phyloP scores from a whole-genome alignment of 2,329 filamentous ascomycete genomes.

The Beauveria brongniartii region DNA sequence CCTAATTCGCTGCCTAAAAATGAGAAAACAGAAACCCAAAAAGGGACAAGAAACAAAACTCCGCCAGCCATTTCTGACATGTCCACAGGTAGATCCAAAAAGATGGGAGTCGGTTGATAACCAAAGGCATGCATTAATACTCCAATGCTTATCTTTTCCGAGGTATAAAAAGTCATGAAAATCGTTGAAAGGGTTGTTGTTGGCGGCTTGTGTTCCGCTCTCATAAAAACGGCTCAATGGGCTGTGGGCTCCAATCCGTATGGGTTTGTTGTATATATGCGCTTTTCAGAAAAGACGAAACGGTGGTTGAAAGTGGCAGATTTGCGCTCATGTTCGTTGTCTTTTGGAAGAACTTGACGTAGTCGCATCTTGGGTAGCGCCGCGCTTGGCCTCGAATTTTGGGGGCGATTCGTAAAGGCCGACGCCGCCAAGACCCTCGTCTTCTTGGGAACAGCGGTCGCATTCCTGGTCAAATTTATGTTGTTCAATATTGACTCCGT shows the following conservation, averaged over 20 bases:
- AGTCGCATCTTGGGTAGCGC: background rate
- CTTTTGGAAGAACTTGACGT: slow-evolving; percentile 1
- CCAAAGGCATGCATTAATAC: background rate
- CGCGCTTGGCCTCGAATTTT: slow-evolving; percentile 4
- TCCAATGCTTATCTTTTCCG: slow-evolving; percentile 2
- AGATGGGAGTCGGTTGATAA: background rate
- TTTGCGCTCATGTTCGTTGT: slow-evolving; percentile 6
- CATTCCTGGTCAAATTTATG: slow-evolving; percentile 42
- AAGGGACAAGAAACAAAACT: background rate
- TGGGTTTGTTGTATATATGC: background rate
- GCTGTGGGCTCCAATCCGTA: slow-evolving; percentile 1
- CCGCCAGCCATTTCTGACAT: background rate
- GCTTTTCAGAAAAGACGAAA: background rate
- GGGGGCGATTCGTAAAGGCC: slow-evolving; percentile 21
- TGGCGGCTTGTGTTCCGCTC: background rate
- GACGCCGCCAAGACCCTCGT: slow-evolving; percentile 34
- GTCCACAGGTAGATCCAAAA: background rate
- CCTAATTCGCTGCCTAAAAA: background rate
- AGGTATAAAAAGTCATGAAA: slow-evolving; percentile 5
- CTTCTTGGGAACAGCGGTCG: slow-evolving; percentile 32
- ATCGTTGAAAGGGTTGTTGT: background rate
- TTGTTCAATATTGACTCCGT: slow-evolving; percentile 33
- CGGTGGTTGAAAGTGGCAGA: background rate
- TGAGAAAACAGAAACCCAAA: background rate
- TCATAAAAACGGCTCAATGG: background rate